Percentiles rank a stretch among this genome's conserved stretches.
phyloP scores from a whole-genome alignment of 306 rosid genomes.

The Sphenostylis stenocarpa region DNA sequence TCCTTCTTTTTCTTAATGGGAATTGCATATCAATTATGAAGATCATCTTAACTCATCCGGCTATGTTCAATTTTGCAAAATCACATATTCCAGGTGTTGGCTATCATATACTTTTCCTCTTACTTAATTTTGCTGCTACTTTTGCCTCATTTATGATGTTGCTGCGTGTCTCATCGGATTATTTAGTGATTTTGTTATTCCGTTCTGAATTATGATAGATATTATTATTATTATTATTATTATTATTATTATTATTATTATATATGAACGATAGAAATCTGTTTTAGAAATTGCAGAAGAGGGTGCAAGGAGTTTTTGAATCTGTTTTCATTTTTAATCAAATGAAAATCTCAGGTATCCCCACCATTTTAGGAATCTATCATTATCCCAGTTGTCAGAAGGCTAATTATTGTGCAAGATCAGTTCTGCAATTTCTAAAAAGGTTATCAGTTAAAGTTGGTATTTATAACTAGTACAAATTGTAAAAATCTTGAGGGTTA shows the following conservation, averaged over 20 bases:
- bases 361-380: slow-evolving; percentile 10
- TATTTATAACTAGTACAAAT: not conserved
- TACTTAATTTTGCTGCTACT: not conserved
- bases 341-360: not conserved
- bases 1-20: slow-evolving; percentile 32
- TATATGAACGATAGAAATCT: not conserved
- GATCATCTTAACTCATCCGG: not conserved
- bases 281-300: not conserved
- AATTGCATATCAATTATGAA: slow-evolving; percentile 34
- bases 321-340: not conserved
- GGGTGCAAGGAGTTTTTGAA: not conserved
- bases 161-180: no score
- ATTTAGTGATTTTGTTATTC: not conserved
- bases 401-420: not conserved
- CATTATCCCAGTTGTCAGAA: not conserved
- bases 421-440: not conserved
- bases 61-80: slow-evolving; percentile 18
- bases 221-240: no score
- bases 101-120: not conserved
- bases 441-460: not conserved
- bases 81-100: slow-evolving; percentile 19
- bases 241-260: no score
- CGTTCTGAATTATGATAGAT: no score
- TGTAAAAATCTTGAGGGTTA: not conserved
- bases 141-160: no score